Evolutionary conservation across 495 filamentous ascomycete genomes (phyloP).

Genomic region (Eremomyces bilateralis): DNA sequence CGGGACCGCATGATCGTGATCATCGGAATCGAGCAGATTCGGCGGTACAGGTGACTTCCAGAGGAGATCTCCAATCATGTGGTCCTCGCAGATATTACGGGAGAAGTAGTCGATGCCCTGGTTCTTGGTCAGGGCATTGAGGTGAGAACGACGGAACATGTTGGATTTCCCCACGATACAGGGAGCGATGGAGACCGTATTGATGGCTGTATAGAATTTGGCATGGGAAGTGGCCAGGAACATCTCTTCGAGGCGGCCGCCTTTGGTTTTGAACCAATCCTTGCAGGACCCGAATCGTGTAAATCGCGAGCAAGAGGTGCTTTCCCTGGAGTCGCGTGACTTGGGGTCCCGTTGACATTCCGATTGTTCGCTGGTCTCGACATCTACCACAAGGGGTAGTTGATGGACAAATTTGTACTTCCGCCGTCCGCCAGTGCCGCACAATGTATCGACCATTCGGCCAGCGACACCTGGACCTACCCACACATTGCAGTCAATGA

Average conservation of each 20-base stretch:
- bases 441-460: constrained; percentile 71
- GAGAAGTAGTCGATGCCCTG: constrained; percentile 79
- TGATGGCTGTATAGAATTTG: constrained; percentile 97
- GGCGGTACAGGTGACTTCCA: constrained; percentile 38
- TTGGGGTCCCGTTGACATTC: too few relatives aligned
- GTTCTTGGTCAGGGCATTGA: constrained; percentile 49
- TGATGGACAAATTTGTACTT: constrained; percentile 94
- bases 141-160: constrained; percentile 89
- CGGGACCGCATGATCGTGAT: constrained; percentile 19
- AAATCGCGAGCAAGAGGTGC: too few relatives aligned
- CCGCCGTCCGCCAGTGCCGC: constrained; percentile 32
- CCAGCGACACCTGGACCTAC: constrained; percentile 54
- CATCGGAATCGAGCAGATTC: constrained; percentile 5
- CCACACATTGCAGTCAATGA: constrained; percentile 95
- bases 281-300: constrained; percentile 8
- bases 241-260: constrained; percentile 78
- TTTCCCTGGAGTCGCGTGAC: constrained; percentile 23
- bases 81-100: constrained; percentile 93
- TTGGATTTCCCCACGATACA: constrained; percentile 95
- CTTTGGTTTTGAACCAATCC: constrained; percentile 24
- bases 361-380: constrained; percentile 20
- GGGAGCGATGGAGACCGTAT: constrained; percentile 72
- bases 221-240: constrained; percentile 89
- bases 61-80: constrained; percentile 79
- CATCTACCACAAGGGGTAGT: constrained; percentile 67